Evolutionary conservation across 441 rosid species (phyloP), one percentile per base, ranked within the genome.

Genomic region (Melianthus villosus): DNA sequence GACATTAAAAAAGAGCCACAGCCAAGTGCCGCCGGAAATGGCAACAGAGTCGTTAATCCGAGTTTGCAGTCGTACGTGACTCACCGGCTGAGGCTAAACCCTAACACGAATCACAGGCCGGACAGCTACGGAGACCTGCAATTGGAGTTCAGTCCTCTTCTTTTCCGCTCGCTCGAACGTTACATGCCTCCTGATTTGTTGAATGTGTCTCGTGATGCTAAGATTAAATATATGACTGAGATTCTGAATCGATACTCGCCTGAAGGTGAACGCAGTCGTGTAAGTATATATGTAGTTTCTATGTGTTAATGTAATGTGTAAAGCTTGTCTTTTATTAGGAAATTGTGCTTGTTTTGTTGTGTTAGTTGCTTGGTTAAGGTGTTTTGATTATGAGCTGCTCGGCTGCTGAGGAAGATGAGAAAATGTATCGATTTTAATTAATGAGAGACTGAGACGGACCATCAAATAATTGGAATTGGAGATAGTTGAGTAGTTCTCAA

Each of bases 101-200:
- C 82, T 0, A 71, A 50, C 35, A 26, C 56, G 41, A 73, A 74
- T 22, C 79, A 69, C 59, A 54, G 62, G 46, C 74, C 80, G 1
- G 78, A 78, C 9, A 65, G 33, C 68, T 78, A 78, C 47, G 80
- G 74, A 15, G 87, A 66, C 65, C 58, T 78, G 16, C 64, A 54
- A 38, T 38, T 67, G 53, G 80, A 75, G 7, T 75, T 67, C 54
- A 63, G 55, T 38, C 74, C 82, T n/a, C 38, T 50, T 51, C 69
- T 78, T 18, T 78, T 69, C 46, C 67, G 72, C 64, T 72, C 87
- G 2, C 72, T 78, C 6, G 87, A 78, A 68, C 56, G 75, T 0
- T 67, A 75, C 72, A 55, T 75, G 36, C 87, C 87, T 8, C 61
- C 68, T 0, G 14, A 46, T 11, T 18, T 75, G 44, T 70, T 72